Evolutionary conservation across 495 filamentous ascomycete species (phyloP).

Genomic region (Sordaria brevicollis): DNA sequence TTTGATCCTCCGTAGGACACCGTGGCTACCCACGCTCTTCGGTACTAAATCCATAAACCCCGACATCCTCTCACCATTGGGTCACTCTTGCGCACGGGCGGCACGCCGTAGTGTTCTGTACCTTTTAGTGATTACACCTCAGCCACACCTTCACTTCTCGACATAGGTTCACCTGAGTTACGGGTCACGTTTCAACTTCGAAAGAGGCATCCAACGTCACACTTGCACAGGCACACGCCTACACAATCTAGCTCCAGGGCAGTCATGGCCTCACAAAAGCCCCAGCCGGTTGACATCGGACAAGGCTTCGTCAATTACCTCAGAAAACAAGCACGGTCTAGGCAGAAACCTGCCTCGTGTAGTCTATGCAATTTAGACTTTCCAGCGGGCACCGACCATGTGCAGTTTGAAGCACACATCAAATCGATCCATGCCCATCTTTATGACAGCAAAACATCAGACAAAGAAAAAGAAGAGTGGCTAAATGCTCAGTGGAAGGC

Average conservation of each 20-base stretch:
- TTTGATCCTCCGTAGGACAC: background rate
- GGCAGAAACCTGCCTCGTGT: background rate
- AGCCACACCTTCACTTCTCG: background rate
- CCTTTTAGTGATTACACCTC: no score
- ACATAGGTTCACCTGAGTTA: background rate
- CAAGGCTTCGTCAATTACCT: background rate
- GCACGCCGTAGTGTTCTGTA: no score
- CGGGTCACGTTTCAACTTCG: background rate
- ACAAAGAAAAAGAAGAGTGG: conserved; percentile 2
- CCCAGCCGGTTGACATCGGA: background rate
- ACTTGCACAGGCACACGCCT: background rate
- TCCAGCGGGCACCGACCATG: background rate
- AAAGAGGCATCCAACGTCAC: background rate
- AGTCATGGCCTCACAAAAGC: background rate
- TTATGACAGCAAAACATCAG: background rate
- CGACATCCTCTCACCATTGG: no score
- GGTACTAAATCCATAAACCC: no score
- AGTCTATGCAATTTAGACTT: background rate
- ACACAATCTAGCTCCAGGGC: background rate
- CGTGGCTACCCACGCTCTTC: no score
- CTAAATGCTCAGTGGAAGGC: conserved; percentile 1
- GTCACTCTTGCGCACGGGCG: background rate
- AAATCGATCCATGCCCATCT: background rate
- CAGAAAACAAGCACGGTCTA: background rate
- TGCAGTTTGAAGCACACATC: background rate